Conservation (phyloP, 129 eudicot genomes). For the Glebionis coronaria region DNA sequence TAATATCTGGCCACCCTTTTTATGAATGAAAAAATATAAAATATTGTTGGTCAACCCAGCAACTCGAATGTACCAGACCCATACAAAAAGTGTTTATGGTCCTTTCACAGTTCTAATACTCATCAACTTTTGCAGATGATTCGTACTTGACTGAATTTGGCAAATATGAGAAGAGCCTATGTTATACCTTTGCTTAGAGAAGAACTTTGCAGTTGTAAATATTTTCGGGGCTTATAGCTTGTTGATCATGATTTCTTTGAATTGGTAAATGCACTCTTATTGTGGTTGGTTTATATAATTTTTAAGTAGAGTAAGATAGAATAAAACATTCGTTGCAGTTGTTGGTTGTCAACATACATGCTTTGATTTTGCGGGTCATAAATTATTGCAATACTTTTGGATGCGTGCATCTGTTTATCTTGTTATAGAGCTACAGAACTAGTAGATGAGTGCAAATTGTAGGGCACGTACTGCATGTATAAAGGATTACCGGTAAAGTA, state of each 20-base stretch:
- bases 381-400: not conserved
- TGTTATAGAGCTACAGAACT: slow-evolving; percentile 1
- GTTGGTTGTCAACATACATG: slow-evolving; percentile 21
- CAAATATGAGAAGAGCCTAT: not conserved
- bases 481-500: too few species aligned
- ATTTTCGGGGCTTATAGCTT: slow-evolving; percentile 23
- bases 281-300: slow-evolving; percentile 13
- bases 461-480: not conserved
- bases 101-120: not conserved
- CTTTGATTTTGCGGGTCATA: not conserved
- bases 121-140: slow-evolving; percentile 52
- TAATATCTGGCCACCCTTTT: too few species aligned
- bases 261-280: slow-evolving; percentile 13
- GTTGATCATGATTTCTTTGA: slow-evolving; percentile 8
- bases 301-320: slow-evolving; percentile 25
- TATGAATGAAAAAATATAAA: too few species aligned
- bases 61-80: not conserved
- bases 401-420: not conserved
- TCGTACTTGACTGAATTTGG: slow-evolving; percentile 46
- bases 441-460: not conserved
- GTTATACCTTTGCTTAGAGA: slow-evolving; percentile 5
- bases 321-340: slow-evolving; percentile 23
- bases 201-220: slow-evolving; percentile 30
- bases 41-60: too few species aligned
- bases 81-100: too few species aligned